These are phyloP conservation scores for Lophium mytilinum DNA, from an alignment of 495 filamentous ascomycete genomes.

Conservation along the genomic window DNA sequence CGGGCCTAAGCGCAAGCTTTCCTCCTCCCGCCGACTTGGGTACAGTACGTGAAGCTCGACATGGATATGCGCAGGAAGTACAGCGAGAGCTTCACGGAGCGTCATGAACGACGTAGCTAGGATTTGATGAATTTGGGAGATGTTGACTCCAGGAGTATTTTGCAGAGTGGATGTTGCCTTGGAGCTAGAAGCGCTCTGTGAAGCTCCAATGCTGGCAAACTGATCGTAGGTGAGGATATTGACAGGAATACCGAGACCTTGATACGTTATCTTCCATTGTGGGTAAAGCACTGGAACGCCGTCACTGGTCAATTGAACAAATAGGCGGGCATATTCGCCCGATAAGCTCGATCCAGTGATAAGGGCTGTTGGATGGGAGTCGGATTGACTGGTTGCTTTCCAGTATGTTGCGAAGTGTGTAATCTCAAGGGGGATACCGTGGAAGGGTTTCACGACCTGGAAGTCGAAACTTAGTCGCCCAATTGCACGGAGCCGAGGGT, in stretches of 20 bases:
- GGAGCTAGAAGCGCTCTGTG: slow-evolving; percentile 29
- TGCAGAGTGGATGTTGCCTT: slow-evolving; percentile 38
- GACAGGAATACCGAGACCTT: slow-evolving; percentile 73
- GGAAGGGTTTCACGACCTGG: slow-evolving; percentile 94
- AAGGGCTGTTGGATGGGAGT: slow-evolving; percentile 71
- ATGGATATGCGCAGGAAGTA: slow-evolving; percentile 69
- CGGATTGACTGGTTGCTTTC: slow-evolving; percentile 91
- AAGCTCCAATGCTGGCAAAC: slow-evolving; percentile 58
- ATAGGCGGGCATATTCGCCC: slow-evolving; percentile 85
- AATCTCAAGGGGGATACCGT: slow-evolving; percentile 88
- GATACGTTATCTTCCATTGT: slow-evolving; percentile 66
- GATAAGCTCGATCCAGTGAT: slow-evolving; percentile 93
- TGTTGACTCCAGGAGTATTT: slow-evolving; percentile 42
- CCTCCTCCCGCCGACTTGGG: slow-evolving; percentile 65
- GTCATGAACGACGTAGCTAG: slow-evolving; percentile 68
- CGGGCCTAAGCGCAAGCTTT: slow-evolving; percentile 54
- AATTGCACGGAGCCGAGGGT: slow-evolving; percentile 85
- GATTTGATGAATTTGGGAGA: slow-evolving; percentile 57
- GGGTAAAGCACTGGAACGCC: slow-evolving; percentile 80
- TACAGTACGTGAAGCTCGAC: slow-evolving; percentile 82
- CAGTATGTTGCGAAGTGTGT: slow-evolving; percentile 98
- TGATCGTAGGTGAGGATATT: slow-evolving; percentile 65
- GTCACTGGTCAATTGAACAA: slow-evolving; percentile 84
- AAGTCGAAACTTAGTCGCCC: slow-evolving; percentile 89
- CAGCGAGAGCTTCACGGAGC: slow-evolving; percentile 61